These are phyloP conservation scores for Penicillium salamii DNA, from an alignment of 495 filamentous ascomycete genomes.

Conservation along the genomic window DNA sequence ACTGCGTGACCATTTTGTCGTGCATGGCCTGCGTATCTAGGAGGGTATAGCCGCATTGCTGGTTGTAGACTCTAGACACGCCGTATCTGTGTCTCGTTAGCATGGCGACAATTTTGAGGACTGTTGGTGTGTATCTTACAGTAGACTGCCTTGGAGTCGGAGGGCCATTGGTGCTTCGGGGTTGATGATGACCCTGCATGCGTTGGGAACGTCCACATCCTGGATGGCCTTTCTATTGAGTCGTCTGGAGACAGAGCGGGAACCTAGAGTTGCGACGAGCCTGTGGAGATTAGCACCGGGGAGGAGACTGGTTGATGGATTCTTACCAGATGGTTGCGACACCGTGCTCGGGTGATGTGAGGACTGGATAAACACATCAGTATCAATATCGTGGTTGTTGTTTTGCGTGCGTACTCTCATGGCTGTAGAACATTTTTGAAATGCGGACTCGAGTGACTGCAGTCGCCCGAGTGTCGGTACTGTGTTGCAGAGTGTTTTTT, in stretches of 20 bases:
- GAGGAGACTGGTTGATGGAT: too few species aligned
- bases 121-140: slow-evolving; percentile 51
- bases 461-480: not conserved
- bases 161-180: slow-evolving; percentile 88
- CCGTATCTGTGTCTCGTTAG: slow-evolving; percentile 57
- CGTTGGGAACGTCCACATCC: slow-evolving; percentile 80
- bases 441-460: not conserved
- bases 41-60: slow-evolving; percentile 85
- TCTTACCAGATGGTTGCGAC: slow-evolving; percentile 89
- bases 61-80: slow-evolving; percentile 76
- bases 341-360: slow-evolving; percentile 83
- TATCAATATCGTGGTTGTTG: not conserved
- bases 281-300: slow-evolving; percentile 52
- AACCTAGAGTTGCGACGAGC: slow-evolving; percentile 87
- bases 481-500: not conserved
- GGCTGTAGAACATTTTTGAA: slow-evolving; percentile 81
- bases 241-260: slow-evolving; percentile 67
- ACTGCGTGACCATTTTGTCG: slow-evolving; percentile 63
- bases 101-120: not conserved
- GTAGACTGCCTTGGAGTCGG: slow-evolving; percentile 84
- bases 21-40: slow-evolving; percentile 76
- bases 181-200: slow-evolving; percentile 80
- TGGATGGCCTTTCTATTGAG: slow-evolving; percentile 85
- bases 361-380: slow-evolving; percentile 54
- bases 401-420: slow-evolving; percentile 63